These are phyloP conservation scores for Ceratocystis papillata DNA, from an alignment of 2,329 filamentous ascomycete genomes.

Conservation along the genomic window DNA sequence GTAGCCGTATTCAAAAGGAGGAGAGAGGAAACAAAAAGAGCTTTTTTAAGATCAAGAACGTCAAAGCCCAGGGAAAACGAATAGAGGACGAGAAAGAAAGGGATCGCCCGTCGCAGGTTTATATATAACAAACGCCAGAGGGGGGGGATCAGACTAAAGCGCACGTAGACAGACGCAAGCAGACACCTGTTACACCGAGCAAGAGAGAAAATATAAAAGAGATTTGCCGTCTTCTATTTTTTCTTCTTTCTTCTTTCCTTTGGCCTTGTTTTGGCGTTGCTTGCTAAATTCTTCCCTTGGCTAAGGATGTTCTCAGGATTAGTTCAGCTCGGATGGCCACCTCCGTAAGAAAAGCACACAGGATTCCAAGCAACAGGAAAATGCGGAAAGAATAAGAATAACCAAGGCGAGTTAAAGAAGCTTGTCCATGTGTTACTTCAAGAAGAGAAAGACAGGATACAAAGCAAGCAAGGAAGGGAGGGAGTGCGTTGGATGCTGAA, in stretches of 20 bases:
- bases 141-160: neutral
- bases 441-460: neutral
- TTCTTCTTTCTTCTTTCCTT: neutral
- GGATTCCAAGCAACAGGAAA: neutral
- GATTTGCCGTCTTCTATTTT: neutral
- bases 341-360: slow-evolving; percentile 7
- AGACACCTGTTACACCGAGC: neutral
- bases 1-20: neutral
- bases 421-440: slow-evolving; percentile 5
- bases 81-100: neutral
- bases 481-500: neutral
- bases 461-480: neutral
- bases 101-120: neutral
- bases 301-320: slow-evolving; percentile 11
- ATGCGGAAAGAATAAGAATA: neutral
- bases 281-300: slow-evolving; percentile 4
- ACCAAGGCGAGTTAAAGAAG: neutral
- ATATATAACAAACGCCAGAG: neutral
- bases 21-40: neutral
- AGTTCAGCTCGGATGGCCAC: slow-evolving; percentile 11
- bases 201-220: neutral
- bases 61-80: neutral
- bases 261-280: neutral
- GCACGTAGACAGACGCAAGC: neutral
- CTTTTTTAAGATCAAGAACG: neutral